Evolutionary conservation across 768 basidiomycete species (phyloP).

Genomic region (Neoboletus subvelutipes): DNA sequence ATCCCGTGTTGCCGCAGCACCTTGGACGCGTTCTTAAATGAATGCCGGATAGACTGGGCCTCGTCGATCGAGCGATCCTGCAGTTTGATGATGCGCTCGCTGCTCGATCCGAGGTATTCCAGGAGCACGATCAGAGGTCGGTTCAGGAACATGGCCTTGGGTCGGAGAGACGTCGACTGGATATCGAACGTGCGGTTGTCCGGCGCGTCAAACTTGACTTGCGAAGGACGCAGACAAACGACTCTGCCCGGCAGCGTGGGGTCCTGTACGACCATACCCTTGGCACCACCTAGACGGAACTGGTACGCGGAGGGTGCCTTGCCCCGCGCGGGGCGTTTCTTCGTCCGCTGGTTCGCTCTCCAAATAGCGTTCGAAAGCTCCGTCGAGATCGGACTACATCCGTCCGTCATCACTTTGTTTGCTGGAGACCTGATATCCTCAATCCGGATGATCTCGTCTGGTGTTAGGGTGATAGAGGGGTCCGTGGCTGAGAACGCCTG

Average conservation of each 20-base stretch:
- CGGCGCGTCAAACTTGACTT: constrained; percentile 47
- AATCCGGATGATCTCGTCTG: constrained; percentile 34
- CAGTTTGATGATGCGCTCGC: constrained; percentile 34
- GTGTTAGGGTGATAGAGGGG: constrained; percentile 39
- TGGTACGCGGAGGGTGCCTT: constrained; percentile 42
- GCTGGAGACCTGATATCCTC: constrained; percentile 32
- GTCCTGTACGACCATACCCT: constrained; percentile 49
- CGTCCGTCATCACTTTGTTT: constrained; percentile 47
- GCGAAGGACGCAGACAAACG: constrained; percentile 43
- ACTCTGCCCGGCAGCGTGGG: constrained; percentile 35
- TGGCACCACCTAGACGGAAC: constrained; percentile 46
- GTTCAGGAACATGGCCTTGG: constrained; percentile 45
- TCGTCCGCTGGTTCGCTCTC: constrained; percentile 33
- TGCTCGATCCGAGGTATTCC: constrained; percentile 43
- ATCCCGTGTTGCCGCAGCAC: constrained; percentile 45
- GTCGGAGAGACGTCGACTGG: constrained; percentile 43
- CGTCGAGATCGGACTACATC: constrained; percentile 46
- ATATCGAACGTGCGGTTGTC: constrained; percentile 45
- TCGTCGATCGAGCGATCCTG: constrained; percentile 40
- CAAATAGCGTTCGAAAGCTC: constrained; percentile 38
- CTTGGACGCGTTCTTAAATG: constrained; percentile 37
- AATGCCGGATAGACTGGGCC: constrained; percentile 34
- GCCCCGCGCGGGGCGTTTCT: constrained; percentile 19
- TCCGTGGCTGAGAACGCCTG: constrained; percentile 56
- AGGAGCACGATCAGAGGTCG: constrained; percentile 49